Evolutionary conservation across 176 grass and related monocot species (phyloP).

Genomic region (Juncus inflexus): DNA sequence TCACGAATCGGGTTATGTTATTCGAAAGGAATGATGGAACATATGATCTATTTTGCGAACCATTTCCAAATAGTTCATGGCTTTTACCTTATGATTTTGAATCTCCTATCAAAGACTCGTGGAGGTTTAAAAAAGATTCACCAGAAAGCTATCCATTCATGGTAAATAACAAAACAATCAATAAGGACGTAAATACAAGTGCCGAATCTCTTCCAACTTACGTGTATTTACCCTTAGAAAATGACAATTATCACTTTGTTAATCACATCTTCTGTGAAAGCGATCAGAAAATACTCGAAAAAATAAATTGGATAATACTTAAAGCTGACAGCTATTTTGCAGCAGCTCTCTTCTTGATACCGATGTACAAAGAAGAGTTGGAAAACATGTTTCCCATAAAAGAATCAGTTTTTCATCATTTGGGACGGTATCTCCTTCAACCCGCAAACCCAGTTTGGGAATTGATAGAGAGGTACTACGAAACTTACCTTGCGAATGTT

Average conservation of each 20-base stretch:
- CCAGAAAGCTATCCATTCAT: constrained; percentile 44
- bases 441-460: constrained; percentile 29
- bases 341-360: constrained; percentile 17
- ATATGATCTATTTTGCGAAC: constrained; percentile 53
- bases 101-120: constrained; percentile 19
- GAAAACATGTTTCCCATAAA: constrained; percentile 25
- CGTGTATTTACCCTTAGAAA: constrained; percentile 39
- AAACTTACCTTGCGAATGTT: constrained; percentile 19
- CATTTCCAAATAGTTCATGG: constrained; percentile 51
- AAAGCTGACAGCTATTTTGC: constrained; percentile 30
- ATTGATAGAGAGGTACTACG: constrained; percentile 28
- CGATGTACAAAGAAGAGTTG: constrained; percentile 26
- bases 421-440: constrained; percentile 34
- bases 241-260: constrained; percentile 17
- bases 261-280: constrained; percentile 51
- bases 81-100: constrained; percentile 37
- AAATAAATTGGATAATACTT: constrained; percentile 24
- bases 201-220: constrained; percentile 19
- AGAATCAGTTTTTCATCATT: constrained; percentile 31
- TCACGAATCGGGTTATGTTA: constrained; percentile 60
- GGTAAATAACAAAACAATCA: constrained; percentile 29
- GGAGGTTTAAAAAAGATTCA: constrained; percentile 37
- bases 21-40: constrained; percentile 35
- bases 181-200: neutral
- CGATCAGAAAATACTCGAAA: constrained; percentile 19